Conservation (phyloP, 129 eudicot genomes). For the Helichrysum umbraculigerum region DNA sequence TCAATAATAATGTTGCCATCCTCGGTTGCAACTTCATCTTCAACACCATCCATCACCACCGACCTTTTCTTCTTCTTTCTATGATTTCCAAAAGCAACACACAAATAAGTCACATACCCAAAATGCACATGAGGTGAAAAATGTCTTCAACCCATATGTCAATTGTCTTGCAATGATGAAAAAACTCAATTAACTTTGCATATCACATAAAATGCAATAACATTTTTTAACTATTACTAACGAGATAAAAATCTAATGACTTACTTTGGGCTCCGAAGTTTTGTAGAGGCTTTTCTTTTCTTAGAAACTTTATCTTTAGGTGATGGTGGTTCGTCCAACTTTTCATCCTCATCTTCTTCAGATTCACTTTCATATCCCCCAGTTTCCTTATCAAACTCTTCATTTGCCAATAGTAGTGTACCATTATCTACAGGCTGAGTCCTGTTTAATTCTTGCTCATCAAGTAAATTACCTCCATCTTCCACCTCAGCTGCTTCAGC, state of each 20-base stretch:
- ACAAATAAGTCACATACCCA: slow-evolving; percentile 10
- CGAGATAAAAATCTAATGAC: slow-evolving; percentile 20
- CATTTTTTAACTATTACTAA: neutral
- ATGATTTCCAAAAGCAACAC: slow-evolving; percentile 21
- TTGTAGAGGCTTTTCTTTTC: slow-evolving; percentile 68
- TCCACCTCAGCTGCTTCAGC: slow-evolving; percentile 21
- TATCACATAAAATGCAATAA: neutral
- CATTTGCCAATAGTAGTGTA: slow-evolving; percentile 71
- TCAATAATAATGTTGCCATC: slow-evolving; percentile 19
- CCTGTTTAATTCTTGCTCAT: slow-evolving; percentile 35
- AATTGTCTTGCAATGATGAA: slow-evolving; percentile 11
- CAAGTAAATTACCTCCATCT: neutral
- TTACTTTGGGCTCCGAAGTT: slow-evolving; percentile 59
- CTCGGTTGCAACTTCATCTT: slow-evolving; percentile 34
- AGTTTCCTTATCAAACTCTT: slow-evolving; percentile 77
- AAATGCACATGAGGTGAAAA: slow-evolving; percentile 3
- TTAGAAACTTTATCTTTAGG: slow-evolving; percentile 42
- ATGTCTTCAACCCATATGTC: neutral
- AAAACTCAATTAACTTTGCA: neutral
- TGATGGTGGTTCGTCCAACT: slow-evolving; percentile 40
- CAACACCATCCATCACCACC: slow-evolving; percentile 27
- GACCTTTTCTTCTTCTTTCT: slow-evolving; percentile 59
- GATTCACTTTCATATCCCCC: slow-evolving; percentile 74
- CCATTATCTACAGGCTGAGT: slow-evolving; percentile 49
- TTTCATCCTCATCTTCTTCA: slow-evolving; percentile 49